phyloP scores from a whole-genome alignment of 1,284 basidiomycete species.

The Albatrellus sp. region DNA sequence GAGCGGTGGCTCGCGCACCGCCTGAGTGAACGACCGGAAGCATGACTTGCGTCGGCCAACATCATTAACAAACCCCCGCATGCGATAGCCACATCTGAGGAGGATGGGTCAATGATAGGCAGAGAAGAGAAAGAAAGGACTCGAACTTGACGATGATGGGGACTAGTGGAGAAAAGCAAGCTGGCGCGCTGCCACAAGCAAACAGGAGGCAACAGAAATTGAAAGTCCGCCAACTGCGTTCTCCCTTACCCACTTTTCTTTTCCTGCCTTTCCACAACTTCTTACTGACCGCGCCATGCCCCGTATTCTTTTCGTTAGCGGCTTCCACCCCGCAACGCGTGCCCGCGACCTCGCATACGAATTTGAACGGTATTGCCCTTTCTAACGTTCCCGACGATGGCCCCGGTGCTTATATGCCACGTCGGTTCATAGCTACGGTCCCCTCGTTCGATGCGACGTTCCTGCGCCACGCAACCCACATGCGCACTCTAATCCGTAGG shows the following conservation, averaged over 20 bases:
- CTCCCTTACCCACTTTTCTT: background rate
- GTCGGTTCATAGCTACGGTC: slow-evolving; percentile 42
- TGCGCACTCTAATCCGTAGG: slow-evolving; percentile 67
- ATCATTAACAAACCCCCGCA: background rate
- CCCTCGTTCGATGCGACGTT: slow-evolving; percentile 77
- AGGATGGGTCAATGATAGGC: background rate
- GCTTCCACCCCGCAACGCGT: slow-evolving; percentile 68
- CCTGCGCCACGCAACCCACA: slow-evolving; percentile 72
- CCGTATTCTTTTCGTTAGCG: slow-evolving; percentile 79
- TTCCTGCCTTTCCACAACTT: background rate
- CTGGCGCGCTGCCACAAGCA: background rate
- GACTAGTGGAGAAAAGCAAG: background rate
- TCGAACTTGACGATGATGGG: background rate
- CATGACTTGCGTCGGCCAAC: background rate
- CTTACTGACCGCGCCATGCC: slow-evolving; percentile 25
- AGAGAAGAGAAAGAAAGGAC: background rate
- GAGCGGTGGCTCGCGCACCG: background rate
- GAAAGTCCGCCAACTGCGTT: background rate
- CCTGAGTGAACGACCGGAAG: background rate
- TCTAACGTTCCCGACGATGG: background rate
- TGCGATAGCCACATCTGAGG: slow-evolving; percentile 1
- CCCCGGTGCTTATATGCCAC: background rate
- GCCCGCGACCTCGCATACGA: slow-evolving; percentile 78
- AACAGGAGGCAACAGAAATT: slow-evolving; percentile 1
- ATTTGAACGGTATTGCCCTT: slow-evolving; percentile 61